phyloP scores from a whole-genome alignment of 2,329 filamentous ascomycete genomes.

The Colletotrichum sojae region DNA sequence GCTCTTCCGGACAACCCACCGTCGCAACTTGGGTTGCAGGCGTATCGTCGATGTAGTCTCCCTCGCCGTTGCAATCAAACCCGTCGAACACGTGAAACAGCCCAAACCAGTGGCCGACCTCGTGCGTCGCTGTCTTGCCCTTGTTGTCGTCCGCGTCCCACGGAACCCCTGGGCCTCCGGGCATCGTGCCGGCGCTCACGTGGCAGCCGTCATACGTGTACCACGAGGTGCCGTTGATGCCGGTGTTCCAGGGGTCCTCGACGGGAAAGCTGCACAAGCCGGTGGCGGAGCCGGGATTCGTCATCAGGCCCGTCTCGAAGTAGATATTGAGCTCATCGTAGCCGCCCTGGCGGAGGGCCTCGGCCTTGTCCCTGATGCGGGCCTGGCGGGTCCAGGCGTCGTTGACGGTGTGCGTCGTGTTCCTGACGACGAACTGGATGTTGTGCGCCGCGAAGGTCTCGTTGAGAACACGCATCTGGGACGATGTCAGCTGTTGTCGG shows the following conservation, averaged over 20 bases:
- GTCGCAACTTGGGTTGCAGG: conserved; percentile 45
- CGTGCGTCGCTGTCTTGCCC: conserved; percentile 49
- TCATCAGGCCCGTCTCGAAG: conserved; percentile 47
- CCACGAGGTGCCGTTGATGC: conserved; percentile 32
- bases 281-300: conserved; percentile 41
- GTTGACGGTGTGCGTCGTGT: conserved; percentile 30
- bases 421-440: conserved; percentile 34
- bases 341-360: conserved; percentile 49
- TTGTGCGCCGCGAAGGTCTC: conserved; percentile 31
- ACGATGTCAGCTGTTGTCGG: neutral
- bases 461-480: conserved; percentile 36
- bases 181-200: conserved; percentile 41
- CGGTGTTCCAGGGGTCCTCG: conserved; percentile 37
- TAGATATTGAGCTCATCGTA: conserved; percentile 60
- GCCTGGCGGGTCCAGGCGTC: conserved; percentile 29
- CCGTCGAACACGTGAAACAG: conserved; percentile 59
- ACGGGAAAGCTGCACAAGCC: conserved; percentile 60
- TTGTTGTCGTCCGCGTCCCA: conserved; percentile 43
- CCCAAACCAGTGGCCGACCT: conserved; percentile 61
- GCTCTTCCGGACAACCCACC: conserved; percentile 49
- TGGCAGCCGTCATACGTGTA: conserved; percentile 40
- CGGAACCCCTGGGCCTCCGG: conserved; percentile 30
- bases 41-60: conserved; percentile 54
- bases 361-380: conserved; percentile 31
- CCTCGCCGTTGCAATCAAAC: conserved; percentile 48